Evolutionary conservation across 2,329 filamentous ascomycete genomes (phyloP).

Genomic region (Aspergillus terreus): DNA sequence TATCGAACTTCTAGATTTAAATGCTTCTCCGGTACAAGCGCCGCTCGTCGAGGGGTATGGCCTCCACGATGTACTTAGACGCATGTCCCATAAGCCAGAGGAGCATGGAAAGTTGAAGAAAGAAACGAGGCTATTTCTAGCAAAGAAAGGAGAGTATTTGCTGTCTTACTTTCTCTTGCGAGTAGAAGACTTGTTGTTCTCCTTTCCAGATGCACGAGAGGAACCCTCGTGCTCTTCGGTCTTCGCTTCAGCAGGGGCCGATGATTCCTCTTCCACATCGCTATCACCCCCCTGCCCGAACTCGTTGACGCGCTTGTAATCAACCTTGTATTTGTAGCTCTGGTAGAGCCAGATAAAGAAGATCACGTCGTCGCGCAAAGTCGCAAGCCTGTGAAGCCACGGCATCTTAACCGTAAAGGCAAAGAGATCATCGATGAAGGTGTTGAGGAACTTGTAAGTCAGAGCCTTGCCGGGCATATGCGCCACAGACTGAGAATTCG

Average conservation of each 20-base stretch:
- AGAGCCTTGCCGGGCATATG: slow-evolving; percentile 97
- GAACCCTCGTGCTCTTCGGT: slow-evolving; percentile 10
- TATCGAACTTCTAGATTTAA: too few species aligned
- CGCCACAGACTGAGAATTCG: slow-evolving; percentile 59
- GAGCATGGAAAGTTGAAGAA: too few species aligned
- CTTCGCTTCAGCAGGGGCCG: slow-evolving; percentile 10
- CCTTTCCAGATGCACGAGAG: slow-evolving; percentile 28
- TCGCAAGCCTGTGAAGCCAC: slow-evolving; percentile 83
- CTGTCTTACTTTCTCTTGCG: slow-evolving; percentile 33
- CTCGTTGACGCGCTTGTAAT: slow-evolving; percentile 91
- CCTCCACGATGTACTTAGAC: too few species aligned
- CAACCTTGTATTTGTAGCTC: slow-evolving; percentile 84
- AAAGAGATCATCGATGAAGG: slow-evolving; percentile 97
- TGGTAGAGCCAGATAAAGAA: slow-evolving; percentile 99
- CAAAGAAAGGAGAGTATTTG: too few species aligned
- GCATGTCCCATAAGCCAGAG: too few species aligned
- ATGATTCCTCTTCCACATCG: slow-evolving; percentile 55
- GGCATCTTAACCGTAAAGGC: slow-evolving; percentile 99
- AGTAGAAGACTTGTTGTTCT: slow-evolving; percentile 22
- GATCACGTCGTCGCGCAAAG: slow-evolving; percentile 90
- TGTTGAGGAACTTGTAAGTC: slow-evolving; percentile 98
- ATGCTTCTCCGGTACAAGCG: too few species aligned
- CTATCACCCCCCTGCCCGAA: slow-evolving; percentile 98
- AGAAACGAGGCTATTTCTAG: too few species aligned
- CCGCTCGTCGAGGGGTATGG: too few species aligned